Percentiles rank a stretch among this genome's conserved stretches.
phyloP scores from a whole-genome alignment of 2,329 filamentous ascomycete genomes.

The Penicillium sp. region DNA sequence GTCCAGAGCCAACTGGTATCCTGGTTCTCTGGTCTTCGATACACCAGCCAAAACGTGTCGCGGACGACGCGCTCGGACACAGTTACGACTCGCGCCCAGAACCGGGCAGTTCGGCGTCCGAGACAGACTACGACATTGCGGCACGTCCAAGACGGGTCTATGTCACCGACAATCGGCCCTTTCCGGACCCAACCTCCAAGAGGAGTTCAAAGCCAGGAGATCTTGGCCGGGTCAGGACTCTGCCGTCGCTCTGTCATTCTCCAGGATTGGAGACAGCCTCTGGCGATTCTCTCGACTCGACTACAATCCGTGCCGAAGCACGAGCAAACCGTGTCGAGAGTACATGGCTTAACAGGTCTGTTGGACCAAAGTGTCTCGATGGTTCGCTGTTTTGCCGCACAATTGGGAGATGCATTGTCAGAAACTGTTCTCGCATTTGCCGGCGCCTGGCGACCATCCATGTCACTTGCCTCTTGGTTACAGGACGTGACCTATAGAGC shows the following conservation, averaged over 20 bases:
- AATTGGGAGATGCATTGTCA: conserved; percentile 5
- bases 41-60: neutral
- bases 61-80: neutral
- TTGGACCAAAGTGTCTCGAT: neutral
- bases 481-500: conserved; percentile 4
- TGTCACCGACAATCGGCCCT: neutral
- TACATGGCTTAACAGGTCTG: neutral
- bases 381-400: neutral
- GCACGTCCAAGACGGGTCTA: neutral
- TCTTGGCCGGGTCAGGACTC: neutral
- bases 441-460: conserved; percentile 5
- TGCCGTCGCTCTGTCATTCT: neutral
- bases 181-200: neutral
- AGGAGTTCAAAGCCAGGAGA: neutral
- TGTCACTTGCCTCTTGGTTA: neutral
- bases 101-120: conserved; percentile 4
- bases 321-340: neutral
- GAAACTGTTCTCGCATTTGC: conserved; percentile 3
- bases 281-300: neutral
- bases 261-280: neutral
- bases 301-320: neutral
- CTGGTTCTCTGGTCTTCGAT: conserved; percentile 6
- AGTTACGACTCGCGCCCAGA: neutral
- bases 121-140: neutral
- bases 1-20: conserved; percentile 2